A percentile compares a stretch with the other conserved stretches of the same genome.
Conservation (phyloP, 1,139 yeast species). For the Hansenula sp. region DNA sequence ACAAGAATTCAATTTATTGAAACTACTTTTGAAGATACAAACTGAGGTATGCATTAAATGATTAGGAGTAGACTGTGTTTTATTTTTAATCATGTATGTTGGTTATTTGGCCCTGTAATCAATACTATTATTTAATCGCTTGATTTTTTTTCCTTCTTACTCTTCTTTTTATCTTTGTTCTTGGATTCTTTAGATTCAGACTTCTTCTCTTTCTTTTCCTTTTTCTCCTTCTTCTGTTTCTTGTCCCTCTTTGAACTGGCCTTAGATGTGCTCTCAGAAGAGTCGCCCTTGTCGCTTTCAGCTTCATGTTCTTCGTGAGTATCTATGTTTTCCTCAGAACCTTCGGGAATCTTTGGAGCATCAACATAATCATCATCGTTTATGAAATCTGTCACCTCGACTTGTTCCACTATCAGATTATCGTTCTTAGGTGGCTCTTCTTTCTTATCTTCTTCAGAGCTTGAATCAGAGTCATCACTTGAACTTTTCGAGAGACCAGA, state of each 20-base stretch:
- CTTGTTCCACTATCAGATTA: constrained; percentile 36
- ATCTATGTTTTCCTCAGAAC: background rate
- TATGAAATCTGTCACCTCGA: constrained; percentile 37
- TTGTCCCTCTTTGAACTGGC: constrained; percentile 6
- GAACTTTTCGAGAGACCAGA: background rate
- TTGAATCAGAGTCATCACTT: constrained; percentile 1
- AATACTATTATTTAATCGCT: too few relatives aligned
- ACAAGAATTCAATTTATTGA: too few relatives aligned
- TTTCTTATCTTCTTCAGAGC: constrained; percentile 5
- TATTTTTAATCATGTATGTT: too few relatives aligned
- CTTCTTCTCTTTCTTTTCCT: background rate
- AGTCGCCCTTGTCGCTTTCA: too few relatives aligned
- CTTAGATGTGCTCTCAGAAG: constrained; percentile 9
- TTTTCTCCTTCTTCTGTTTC: constrained; percentile 6
- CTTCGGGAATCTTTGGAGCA: constrained; percentile 7
- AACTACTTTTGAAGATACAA: too few relatives aligned
- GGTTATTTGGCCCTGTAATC: too few relatives aligned
- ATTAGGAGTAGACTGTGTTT: too few relatives aligned
- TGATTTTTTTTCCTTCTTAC: constrained; percentile 12
- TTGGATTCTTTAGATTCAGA: background rate
- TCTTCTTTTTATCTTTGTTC: constrained; percentile 13
- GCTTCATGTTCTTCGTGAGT: constrained; percentile 2
- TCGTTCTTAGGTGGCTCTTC: constrained; percentile 4
- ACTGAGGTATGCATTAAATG: too few relatives aligned
- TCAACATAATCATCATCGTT: constrained; percentile 16